Conservation (phyloP, 495 filamentous ascomycete genomes). For the Hypoxylon trugodes region DNA sequence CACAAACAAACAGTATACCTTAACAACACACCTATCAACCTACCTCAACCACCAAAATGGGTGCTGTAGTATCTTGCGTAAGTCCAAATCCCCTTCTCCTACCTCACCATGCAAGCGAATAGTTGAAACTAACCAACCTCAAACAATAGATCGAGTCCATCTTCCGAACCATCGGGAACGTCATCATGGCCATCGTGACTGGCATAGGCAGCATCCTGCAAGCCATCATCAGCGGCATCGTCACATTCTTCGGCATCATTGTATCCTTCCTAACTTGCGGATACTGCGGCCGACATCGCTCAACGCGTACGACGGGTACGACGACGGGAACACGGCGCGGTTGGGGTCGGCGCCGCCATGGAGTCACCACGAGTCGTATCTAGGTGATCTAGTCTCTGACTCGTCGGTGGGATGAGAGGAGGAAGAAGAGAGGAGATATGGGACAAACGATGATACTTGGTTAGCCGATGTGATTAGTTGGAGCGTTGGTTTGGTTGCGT, state of each 20-base stretch:
- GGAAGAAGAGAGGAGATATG: neutral
- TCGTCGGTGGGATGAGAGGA: neutral
- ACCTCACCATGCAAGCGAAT: neutral
- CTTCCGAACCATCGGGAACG: slow-evolving; percentile 83
- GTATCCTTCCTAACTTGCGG: slow-evolving; percentile 90
- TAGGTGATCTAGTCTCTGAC: slow-evolving; percentile 11
- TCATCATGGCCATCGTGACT: slow-evolving; percentile 85
- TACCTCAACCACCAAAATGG: slow-evolving; percentile 71
- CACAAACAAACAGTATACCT: slow-evolving; percentile 19
- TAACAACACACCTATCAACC: slow-evolving; percentile 22
- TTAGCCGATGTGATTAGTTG: neutral
- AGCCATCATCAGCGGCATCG: slow-evolving; percentile 82
- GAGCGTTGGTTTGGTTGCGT: neutral
- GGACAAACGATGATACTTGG: slow-evolving; percentile 2
- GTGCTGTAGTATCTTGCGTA: slow-evolving; percentile 96
- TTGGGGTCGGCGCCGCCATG: slow-evolving; percentile 38
- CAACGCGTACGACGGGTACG: neutral
- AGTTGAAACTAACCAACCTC: slow-evolving; percentile 15
- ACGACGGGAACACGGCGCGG: slow-evolving; percentile 38
- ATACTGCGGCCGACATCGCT: slow-evolving; percentile 48
- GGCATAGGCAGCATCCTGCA: slow-evolving; percentile 78
- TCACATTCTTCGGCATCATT: slow-evolving; percentile 81
- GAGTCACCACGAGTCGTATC: slow-evolving; percentile 42
- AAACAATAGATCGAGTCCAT: slow-evolving; percentile 76
- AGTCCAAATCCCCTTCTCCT: slow-evolving; percentile 47